Conservation (phyloP, 495 filamentous ascomycete species). For the Penicillium verhagenii region DNA sequence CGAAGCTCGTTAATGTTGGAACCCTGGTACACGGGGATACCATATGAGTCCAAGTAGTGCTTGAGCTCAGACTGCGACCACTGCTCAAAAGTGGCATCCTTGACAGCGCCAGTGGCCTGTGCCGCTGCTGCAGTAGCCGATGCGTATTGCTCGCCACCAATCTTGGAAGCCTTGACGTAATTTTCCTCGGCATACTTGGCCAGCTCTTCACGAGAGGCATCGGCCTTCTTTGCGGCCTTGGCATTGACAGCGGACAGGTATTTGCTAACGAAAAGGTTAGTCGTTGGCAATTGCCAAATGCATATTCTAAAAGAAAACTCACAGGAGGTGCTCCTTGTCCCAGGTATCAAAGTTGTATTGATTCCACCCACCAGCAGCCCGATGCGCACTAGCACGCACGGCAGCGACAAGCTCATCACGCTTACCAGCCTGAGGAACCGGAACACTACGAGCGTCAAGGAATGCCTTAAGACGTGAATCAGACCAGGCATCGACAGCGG, state of each 20-base stretch:
- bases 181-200: conserved; percentile 66
- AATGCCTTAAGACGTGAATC: conserved; percentile 73
- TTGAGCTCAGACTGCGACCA: conserved; percentile 85
- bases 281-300: background rate
- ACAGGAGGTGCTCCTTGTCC: conserved; percentile 73
- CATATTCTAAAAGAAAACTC: conserved; percentile 17
- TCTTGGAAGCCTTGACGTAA: conserved; percentile 67
- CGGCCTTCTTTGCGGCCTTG: conserved; percentile 63
- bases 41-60: conserved; percentile 77
- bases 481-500: conserved; percentile 65
- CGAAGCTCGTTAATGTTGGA: conserved; percentile 62
- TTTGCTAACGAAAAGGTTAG: conserved; percentile 40
- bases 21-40: conserved; percentile 70
- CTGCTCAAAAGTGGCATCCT: conserved; percentile 69
- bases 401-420: conserved; percentile 76
- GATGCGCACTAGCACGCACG: conserved; percentile 70
- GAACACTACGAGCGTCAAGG: conserved; percentile 52
- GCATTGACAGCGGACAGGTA: conserved; percentile 69
- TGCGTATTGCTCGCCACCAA: conserved; percentile 66
- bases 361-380: conserved; percentile 66
- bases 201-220: conserved; percentile 70
- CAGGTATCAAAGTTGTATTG: conserved; percentile 87
- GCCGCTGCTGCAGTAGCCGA: conserved; percentile 73
- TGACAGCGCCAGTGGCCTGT: conserved; percentile 64
- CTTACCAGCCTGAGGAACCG: conserved; percentile 74